These are phyloP conservation scores for Yarrowia porcina DNA, from an alignment of 805 yeast genomes.

Conservation along the genomic window DNA sequence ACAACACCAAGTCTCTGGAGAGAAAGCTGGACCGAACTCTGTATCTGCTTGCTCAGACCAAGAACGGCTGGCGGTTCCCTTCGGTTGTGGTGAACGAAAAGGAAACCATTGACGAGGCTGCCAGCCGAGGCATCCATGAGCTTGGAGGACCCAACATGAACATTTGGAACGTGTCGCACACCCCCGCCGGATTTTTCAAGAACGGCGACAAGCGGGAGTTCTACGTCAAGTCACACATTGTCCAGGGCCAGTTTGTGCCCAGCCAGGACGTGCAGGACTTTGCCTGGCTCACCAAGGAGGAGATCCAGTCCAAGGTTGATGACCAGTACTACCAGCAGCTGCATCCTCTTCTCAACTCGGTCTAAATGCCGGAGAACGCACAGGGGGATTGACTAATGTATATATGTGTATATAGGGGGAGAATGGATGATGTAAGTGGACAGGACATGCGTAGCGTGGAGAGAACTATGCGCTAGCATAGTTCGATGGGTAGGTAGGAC, in stretches of 20 bases:
- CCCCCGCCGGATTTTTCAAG: conserved; percentile 53
- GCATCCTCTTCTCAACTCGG: conserved; percentile 31
- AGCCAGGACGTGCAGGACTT: conserved; percentile 47
- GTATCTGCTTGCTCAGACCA: conserved; percentile 61
- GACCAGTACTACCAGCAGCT: conserved; percentile 56
- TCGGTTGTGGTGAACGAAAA: conserved; percentile 50
- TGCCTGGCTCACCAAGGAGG: conserved; percentile 85
- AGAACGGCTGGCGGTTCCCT: conserved; percentile 71
- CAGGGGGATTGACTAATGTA: conserved; percentile 17
- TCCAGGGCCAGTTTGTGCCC: conserved; percentile 71
- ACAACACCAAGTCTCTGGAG: conserved; percentile 67
- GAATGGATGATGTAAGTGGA: too few species aligned
- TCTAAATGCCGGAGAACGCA: conserved; percentile 15
- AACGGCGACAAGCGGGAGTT: conserved; percentile 53
- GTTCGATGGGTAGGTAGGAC: too few species aligned
- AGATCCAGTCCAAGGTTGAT: conserved; percentile 54
- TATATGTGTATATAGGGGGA: conserved; percentile 25
- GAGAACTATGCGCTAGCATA: too few species aligned
- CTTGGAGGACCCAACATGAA: conserved; percentile 75
- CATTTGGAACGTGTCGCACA: conserved; percentile 87
- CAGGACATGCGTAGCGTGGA: too few species aligned
- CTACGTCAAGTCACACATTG: conserved; percentile 78
- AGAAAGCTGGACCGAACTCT: conserved; percentile 76
- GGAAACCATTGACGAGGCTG: conserved; percentile 63
- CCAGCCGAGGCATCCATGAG: conserved; percentile 66